Percentiles rank a stretch among this genome's conserved stretches.
Evolutionary conservation across 2,329 filamentous ascomycete species (phyloP).

Genomic region (Pezicula neosporulosa): DNA sequence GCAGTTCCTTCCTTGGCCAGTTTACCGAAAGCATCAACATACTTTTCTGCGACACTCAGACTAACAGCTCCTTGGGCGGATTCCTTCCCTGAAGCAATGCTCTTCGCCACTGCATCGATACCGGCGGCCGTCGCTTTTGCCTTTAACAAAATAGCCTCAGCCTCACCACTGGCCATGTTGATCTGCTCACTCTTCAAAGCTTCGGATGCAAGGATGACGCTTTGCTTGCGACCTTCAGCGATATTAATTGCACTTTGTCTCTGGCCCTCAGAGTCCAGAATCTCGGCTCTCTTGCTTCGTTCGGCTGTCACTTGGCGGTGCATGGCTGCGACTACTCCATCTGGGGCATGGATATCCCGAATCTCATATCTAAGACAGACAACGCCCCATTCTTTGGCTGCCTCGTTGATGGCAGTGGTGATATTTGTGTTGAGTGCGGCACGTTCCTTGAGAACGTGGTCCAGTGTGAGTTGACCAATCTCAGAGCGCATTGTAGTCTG

Average conservation of each 20-base stretch:
- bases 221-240: conserved; percentile 95
- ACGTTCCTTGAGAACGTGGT: conserved; percentile 97
- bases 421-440: conserved; percentile 96
- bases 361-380: conserved; percentile 97
- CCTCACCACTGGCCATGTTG: conserved; percentile 88
- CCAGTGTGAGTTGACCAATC: conserved; percentile 92
- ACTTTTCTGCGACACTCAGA: conserved; percentile 91
- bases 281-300: conserved; percentile 95
- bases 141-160: conserved; percentile 86
- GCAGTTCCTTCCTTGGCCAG: conserved; percentile 94
- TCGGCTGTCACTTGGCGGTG: conserved; percentile 97
- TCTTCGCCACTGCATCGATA: conserved; percentile 79
- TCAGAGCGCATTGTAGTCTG: conserved; percentile 99
- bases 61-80: conserved; percentile 82
- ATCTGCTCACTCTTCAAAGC: conserved; percentile 87
- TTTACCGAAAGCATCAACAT: conserved; percentile 91
- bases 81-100: conserved; percentile 69
- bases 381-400: conserved; percentile 94
- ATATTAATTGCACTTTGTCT: conserved; percentile 98
- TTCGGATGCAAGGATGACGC: conserved; percentile 92
- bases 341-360: conserved; percentile 93
- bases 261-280: conserved; percentile 95
- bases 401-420: conserved; percentile 97
- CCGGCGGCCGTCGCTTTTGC: conserved; percentile 82
- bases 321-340: conserved; percentile 93